Evolutionary conservation across 2,329 filamentous ascomycete genomes (phyloP).

Genomic region (Fusarium pseudocircinatum): DNA sequence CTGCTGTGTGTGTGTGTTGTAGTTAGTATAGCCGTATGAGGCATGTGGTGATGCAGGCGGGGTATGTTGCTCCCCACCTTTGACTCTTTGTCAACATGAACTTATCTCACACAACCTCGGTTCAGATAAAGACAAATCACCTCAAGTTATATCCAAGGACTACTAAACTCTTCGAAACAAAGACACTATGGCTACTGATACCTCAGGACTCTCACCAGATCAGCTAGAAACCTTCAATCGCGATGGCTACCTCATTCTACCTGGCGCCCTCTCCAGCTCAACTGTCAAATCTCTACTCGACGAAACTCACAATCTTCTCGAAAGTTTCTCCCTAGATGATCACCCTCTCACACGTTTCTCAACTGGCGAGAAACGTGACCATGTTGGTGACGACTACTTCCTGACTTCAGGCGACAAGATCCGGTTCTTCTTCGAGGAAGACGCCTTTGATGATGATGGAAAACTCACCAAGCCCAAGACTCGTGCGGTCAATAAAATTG

Average conservation of each 20-base stretch:
- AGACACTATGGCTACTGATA: conserved; percentile 26
- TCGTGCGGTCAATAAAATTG: conserved; percentile 88
- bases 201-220: conserved; percentile 70
- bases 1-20: background rate
- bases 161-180: too few relatives aligned
- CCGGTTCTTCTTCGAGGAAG: conserved; percentile 97
- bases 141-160: background rate
- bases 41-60: conserved; percentile 27
- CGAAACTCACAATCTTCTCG: conserved; percentile 80
- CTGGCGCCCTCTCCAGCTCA: conserved; percentile 73
- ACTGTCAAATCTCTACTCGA: conserved; percentile 75
- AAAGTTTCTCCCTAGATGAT: conserved; percentile 77
- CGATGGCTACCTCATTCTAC: conserved; percentile 92
- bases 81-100: conserved; percentile 21
- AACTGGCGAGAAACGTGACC: conserved; percentile 77
- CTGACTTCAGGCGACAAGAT: conserved; percentile 89
- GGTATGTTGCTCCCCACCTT: conserved; percentile 34
- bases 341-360: conserved; percentile 96
- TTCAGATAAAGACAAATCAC: background rate
- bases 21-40: background rate
- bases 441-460: conserved; percentile 77
- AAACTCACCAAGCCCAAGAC: conserved; percentile 80
- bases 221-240: conserved; percentile 78
- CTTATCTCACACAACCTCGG: conserved; percentile 21
- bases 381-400: conserved; percentile 96